These are phyloP conservation scores for Pulveroboletus sp. DNA, from an alignment of 768 basidiomycete species.

Conservation along the genomic window DNA sequence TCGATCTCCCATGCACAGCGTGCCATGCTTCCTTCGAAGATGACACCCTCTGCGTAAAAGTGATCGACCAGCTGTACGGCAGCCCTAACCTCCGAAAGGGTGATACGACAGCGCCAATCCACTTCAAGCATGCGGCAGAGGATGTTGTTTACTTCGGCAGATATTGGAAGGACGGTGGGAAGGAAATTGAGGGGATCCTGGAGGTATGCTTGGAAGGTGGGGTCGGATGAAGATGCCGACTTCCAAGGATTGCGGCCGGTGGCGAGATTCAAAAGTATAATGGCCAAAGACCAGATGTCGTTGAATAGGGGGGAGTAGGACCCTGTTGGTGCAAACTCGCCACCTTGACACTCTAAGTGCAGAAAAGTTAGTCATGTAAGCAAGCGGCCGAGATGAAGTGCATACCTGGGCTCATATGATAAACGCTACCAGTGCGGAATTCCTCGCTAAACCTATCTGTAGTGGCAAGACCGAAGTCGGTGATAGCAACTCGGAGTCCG, in stretches of 20 bases:
- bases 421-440: conserved; percentile 95
- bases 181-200: conserved; percentile 75
- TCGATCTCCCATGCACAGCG: conserved; percentile 75
- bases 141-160: conserved; percentile 64
- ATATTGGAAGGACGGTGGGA: conserved; percentile 80
- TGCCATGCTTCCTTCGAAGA: conserved; percentile 80
- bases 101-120: conserved; percentile 53
- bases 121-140: conserved; percentile 69
- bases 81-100: conserved; percentile 46
- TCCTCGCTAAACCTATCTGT: conserved; percentile 81
- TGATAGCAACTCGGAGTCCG: conserved; percentile 76
- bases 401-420: conserved; percentile 94
- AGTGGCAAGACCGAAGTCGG: conserved; percentile 94
- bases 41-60: conserved; percentile 70
- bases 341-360: conserved; percentile 76
- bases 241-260: conserved; percentile 97
- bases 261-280: conserved; percentile 92
- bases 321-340: conserved; percentile 54
- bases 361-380: conserved; percentile 21
- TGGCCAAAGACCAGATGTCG: conserved; percentile 95
- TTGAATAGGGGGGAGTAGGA: conserved; percentile 84
- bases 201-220: conserved; percentile 85
- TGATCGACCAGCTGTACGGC: conserved; percentile 52
- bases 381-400: conserved; percentile 8
- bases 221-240: conserved; percentile 75